phyloP scores from a whole-genome alignment of 2,329 filamentous ascomycete species.

The Herpotrichia juniperi region DNA sequence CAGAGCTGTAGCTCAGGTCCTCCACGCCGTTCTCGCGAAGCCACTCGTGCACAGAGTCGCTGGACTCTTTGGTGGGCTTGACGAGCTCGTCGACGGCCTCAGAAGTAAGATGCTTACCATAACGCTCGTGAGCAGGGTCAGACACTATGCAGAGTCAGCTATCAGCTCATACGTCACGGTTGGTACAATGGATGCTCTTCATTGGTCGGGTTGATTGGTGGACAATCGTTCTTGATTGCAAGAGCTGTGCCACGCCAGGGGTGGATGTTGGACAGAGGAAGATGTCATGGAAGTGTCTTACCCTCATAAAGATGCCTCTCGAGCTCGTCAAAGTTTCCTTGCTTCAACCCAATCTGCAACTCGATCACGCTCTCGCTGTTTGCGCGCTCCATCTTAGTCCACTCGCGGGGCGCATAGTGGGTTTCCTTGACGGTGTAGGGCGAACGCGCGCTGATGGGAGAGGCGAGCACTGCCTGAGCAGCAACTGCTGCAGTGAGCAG shows the following conservation, averaged over 20 bases:
- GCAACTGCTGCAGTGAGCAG: constrained; percentile 35
- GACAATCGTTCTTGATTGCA: background rate
- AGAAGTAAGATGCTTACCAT: constrained; percentile 60
- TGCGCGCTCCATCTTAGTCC: constrained; percentile 56
- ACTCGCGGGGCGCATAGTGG: constrained; percentile 59
- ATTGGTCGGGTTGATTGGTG: background rate
- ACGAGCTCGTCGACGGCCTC: constrained; percentile 61
- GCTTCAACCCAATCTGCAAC: constrained; percentile 65
- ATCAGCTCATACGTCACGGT: background rate
- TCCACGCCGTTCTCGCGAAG: constrained; percentile 59
- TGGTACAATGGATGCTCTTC: background rate
- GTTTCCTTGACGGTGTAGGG: constrained; percentile 62
- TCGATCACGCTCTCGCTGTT: constrained; percentile 57
- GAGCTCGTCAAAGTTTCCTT: constrained; percentile 61
- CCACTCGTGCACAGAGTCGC: constrained; percentile 62
- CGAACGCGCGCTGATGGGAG: constrained; percentile 45
- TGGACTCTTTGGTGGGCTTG: constrained; percentile 58
- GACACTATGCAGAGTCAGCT: constrained; percentile 43
- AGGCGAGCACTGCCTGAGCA: constrained; percentile 39
- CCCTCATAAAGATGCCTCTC: constrained; percentile 62
- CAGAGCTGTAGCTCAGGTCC: constrained; percentile 54
- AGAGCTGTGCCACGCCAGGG: background rate
- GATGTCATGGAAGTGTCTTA: constrained; percentile 24
- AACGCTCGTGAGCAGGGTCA: constrained; percentile 59
- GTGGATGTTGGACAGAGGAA: background rate